A percentile compares a stretch with the other conserved stretches of the same genome.
Conservation (phyloP, 2,329 filamentous ascomycete genomes). For the Trichophyton schoenleinii region DNA sequence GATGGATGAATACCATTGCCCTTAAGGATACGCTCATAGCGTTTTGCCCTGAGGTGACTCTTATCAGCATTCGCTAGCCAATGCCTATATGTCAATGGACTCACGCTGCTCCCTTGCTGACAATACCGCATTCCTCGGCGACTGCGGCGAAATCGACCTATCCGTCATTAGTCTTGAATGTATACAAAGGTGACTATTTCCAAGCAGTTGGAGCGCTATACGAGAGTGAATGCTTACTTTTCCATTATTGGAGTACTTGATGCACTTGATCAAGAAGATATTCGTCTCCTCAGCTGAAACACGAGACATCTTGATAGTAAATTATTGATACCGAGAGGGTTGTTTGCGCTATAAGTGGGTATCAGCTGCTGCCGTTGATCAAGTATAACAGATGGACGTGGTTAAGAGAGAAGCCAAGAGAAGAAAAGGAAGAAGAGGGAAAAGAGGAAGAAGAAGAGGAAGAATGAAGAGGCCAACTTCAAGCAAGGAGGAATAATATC, state of each 20-base stretch:
- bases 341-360: neutral
- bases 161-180: conserved; percentile 3
- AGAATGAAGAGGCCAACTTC: neutral
- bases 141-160: conserved; percentile 56
- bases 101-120: conserved; percentile 58
- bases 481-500: neutral
- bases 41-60: conserved; percentile 46
- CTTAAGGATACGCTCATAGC: conserved; percentile 56
- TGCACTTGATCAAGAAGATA: conserved; percentile 54
- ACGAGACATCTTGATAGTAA: conserved; percentile 34
- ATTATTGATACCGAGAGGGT: neutral
- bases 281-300: conserved; percentile 46
- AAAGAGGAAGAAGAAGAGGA: too few species aligned
- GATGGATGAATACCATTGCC: conserved; percentile 37
- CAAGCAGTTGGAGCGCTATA: neutral
- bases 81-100: conserved; percentile 22
- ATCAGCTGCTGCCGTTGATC: neutral
- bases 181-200: neutral
- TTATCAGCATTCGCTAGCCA: neutral
- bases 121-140: conserved; percentile 50
- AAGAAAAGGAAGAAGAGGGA: neutral
- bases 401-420: neutral
- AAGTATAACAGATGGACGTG: neutral
- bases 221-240: conserved; percentile 36
- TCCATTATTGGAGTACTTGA: conserved; percentile 47